phyloP scores from a whole-genome alignment of 495 filamentous ascomycete genomes.

The Annulohypoxylon nitens region DNA sequence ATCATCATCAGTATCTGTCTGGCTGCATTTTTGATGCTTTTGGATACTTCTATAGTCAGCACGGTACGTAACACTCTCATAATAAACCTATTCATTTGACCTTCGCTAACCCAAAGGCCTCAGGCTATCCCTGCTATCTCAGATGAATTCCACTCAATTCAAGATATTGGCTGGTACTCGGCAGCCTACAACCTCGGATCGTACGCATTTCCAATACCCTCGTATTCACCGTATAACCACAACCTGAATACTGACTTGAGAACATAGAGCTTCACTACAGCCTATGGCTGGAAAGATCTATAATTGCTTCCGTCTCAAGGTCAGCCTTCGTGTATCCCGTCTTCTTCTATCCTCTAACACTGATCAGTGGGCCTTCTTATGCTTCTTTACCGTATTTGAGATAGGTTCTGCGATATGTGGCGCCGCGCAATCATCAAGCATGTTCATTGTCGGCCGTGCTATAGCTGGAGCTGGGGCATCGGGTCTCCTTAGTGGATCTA shows the following conservation, averaged over 20 bases:
- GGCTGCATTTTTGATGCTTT: slow-evolving; percentile 61
- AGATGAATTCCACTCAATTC: slow-evolving; percentile 58
- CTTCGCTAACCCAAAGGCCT: background rate
- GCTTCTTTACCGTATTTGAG: slow-evolving; percentile 57
- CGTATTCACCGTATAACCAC: background rate
- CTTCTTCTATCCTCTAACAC: background rate
- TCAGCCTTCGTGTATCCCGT: background rate
- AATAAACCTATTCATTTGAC: background rate
- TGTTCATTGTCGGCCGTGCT: slow-evolving; percentile 64
- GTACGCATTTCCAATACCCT: slow-evolving; percentile 1
- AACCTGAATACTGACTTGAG: background rate
- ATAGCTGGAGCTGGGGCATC: slow-evolving; percentile 61
- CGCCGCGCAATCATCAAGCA: slow-evolving; percentile 58
- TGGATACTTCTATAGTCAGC: slow-evolving; percentile 63
- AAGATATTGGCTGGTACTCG: slow-evolving; percentile 68
- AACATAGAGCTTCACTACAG: slow-evolving; percentile 45
- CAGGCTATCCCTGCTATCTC: slow-evolving; percentile 55
- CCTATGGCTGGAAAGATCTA: slow-evolving; percentile 62
- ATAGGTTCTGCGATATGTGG: slow-evolving; percentile 65
- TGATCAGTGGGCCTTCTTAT: slow-evolving; percentile 51
- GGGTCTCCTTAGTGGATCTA: slow-evolving; percentile 61
- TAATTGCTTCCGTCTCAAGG: slow-evolving; percentile 54
- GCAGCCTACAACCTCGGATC: slow-evolving; percentile 48
- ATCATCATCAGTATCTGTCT: slow-evolving; percentile 50
- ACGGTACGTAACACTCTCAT: slow-evolving; percentile 45